These are phyloP conservation scores for Cymbopogon citratus DNA, from an alignment of 176 grass and related monocot genomes.

Conservation along the genomic window DNA sequence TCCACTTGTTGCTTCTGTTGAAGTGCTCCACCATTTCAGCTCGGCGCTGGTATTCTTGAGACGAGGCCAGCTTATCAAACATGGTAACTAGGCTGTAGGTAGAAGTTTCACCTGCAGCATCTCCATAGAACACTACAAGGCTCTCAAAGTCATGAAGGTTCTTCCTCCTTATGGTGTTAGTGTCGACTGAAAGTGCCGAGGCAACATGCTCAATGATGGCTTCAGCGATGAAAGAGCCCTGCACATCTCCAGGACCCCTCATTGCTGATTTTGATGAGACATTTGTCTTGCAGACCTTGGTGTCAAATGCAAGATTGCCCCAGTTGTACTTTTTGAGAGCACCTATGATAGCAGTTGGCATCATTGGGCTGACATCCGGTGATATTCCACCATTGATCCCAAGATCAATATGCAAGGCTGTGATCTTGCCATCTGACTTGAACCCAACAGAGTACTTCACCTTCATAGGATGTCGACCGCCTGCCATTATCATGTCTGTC, in stretches of 20 bases:
- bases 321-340: constrained; percentile 83
- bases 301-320: constrained; percentile 58
- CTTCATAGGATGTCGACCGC: constrained; percentile 75
- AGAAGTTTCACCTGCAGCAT: constrained; percentile 29
- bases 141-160: constrained; percentile 74
- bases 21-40: constrained; percentile 32
- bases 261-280: constrained; percentile 55
- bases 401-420: constrained; percentile 55
- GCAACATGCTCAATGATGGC: constrained; percentile 81
- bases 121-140: constrained; percentile 42
- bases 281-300: constrained; percentile 81
- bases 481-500: constrained; percentile 74
- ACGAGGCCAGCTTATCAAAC: constrained; percentile 58
- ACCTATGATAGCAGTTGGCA: constrained; percentile 10
- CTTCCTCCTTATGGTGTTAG: constrained; percentile 53
- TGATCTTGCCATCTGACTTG: constrained; percentile 74
- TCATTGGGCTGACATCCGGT: constrained; percentile 26
- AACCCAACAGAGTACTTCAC: constrained; percentile 69
- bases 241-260: constrained; percentile 63
- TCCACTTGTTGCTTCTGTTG: constrained; percentile 62
- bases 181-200: constrained; percentile 43
- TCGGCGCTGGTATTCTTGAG: constrained; percentile 44
- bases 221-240: constrained; percentile 85
- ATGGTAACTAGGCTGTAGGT: constrained; percentile 68
- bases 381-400: constrained; percentile 57